Conservation (phyloP, 345 rosid genomes). For the Lepidium africanum region DNA sequence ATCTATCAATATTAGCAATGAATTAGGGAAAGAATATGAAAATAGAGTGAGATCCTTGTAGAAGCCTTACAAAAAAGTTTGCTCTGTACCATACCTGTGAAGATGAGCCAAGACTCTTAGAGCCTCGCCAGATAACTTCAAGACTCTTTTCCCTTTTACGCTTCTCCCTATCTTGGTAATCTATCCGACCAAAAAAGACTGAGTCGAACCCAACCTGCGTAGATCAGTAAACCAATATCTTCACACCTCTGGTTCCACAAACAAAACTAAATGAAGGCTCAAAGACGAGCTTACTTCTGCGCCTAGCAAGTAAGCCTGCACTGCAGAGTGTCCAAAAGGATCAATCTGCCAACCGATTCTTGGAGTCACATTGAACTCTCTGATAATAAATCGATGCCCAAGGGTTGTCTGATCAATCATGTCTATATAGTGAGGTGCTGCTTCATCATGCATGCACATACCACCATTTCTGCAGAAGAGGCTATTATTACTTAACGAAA, state of each 20-base stretch:
- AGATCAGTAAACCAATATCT: slow-evolving; percentile 16
- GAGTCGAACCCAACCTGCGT: slow-evolving; percentile 90
- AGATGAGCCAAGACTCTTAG: slow-evolving; percentile 83
- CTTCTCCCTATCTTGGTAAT: slow-evolving; percentile 87
- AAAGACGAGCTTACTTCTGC: slow-evolving; percentile 53
- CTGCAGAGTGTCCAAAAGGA: slow-evolving; percentile 99
- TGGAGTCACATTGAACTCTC: slow-evolving; percentile 80
- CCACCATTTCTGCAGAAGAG: slow-evolving; percentile 81
- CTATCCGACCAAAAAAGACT: slow-evolving; percentile 84
- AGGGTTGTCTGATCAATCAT: slow-evolving; percentile 98
- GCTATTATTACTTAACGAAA: not conserved
- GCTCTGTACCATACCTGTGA: slow-evolving; percentile 44
- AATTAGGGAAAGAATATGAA: not conserved
- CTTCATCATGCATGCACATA: slow-evolving; percentile 99
- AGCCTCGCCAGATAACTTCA: slow-evolving; percentile 93
- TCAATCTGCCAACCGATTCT: slow-evolving; percentile 99
- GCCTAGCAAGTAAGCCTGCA: slow-evolving; percentile 91
- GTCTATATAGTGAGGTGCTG: slow-evolving; percentile 84
- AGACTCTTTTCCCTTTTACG: slow-evolving; percentile 80
- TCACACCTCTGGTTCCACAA: not conserved
- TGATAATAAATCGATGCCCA: slow-evolving; percentile 74
- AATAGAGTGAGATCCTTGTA: not conserved
- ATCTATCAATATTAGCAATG: slow-evolving; percentile 40
- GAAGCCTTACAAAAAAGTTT: not conserved
- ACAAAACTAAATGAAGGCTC: not conserved